Evolutionary conservation across 2,329 filamentous ascomycete species (phyloP).

Genomic region (Dendryphion nanum): DNA sequence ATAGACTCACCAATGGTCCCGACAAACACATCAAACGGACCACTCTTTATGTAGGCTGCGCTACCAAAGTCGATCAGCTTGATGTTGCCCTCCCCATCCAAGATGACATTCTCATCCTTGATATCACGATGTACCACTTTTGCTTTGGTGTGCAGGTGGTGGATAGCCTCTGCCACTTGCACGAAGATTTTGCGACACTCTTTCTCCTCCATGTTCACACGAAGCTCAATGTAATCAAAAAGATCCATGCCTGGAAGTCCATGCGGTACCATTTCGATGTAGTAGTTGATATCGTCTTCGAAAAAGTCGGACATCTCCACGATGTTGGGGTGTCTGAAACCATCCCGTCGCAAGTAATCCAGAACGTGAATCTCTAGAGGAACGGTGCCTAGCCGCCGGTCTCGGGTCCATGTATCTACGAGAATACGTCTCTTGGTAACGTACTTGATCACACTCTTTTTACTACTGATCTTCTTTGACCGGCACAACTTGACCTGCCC

Average conservation of each 20-base stretch:
- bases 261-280: slow-evolving; percentile 97
- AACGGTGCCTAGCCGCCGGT: slow-evolving; percentile 88
- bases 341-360: slow-evolving; percentile 80
- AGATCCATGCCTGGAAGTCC: slow-evolving; percentile 96
- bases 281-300: slow-evolving; percentile 86
- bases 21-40: slow-evolving; percentile 98
- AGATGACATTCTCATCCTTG: slow-evolving; percentile 96
- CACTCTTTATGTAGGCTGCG: slow-evolving; percentile 96
- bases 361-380: slow-evolving; percentile 96
- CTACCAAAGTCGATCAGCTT: slow-evolving; percentile 98
- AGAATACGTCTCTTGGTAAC: slow-evolving; percentile 96
- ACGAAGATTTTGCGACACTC: slow-evolving; percentile 95
- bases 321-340: slow-evolving; percentile 63
- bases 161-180: slow-evolving; percentile 84
- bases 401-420: slow-evolving; percentile 96
- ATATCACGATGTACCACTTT: slow-evolving; percentile 95
- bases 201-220: slow-evolving; percentile 91
- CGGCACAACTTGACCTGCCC: slow-evolving; percentile 94
- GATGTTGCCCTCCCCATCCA: slow-evolving; percentile 92
- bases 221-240: slow-evolving; percentile 97
- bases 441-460: slow-evolving; percentile 94
- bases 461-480: slow-evolving; percentile 71
- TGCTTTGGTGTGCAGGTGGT: slow-evolving; percentile 88
- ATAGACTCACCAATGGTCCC: slow-evolving; percentile 82
- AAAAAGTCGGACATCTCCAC: slow-evolving; percentile 70